Percentiles rank a stretch among this genome's conserved stretches.
phyloP scores from a whole-genome alignment of 2,329 filamentous ascomycete species.

The Gaeumannomyces sp. region DNA sequence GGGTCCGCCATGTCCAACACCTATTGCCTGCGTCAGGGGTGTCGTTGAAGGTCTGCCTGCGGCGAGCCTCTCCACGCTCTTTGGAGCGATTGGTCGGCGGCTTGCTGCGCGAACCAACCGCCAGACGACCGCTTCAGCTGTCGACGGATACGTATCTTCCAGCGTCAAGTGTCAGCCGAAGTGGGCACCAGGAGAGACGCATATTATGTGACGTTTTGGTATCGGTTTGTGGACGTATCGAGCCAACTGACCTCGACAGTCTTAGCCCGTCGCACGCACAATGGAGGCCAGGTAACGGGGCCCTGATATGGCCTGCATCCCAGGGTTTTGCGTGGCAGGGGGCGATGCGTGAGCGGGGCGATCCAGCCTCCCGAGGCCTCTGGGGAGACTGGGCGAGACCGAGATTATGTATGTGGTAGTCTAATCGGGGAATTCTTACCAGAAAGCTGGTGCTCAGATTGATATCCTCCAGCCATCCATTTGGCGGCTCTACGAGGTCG shows the following conservation, averaged over 20 bases:
- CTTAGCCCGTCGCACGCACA: neutral
- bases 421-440: neutral
- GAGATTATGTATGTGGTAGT: neutral
- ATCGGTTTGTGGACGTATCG: neutral
- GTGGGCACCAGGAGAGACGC: neutral
- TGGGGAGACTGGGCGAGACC: neutral
- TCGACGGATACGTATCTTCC: neutral
- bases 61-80: neutral
- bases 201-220: no score
- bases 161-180: neutral
- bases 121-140: neutral
- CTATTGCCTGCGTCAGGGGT: constrained; percentile 1
- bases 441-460: neutral
- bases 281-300: neutral
- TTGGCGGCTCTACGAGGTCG: neutral
- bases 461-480: neutral
- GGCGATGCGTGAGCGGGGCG: neutral
- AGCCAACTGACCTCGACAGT: neutral
- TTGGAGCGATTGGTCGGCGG: neutral
- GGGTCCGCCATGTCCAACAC: constrained; percentile 61
- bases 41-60: neutral
- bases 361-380: neutral
- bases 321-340: neutral
- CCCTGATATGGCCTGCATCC: neutral
- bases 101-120: neutral